Evolutionary conservation across 805 yeast species (phyloP).

Genomic region (Zygosaccharomyces lentus): DNA sequence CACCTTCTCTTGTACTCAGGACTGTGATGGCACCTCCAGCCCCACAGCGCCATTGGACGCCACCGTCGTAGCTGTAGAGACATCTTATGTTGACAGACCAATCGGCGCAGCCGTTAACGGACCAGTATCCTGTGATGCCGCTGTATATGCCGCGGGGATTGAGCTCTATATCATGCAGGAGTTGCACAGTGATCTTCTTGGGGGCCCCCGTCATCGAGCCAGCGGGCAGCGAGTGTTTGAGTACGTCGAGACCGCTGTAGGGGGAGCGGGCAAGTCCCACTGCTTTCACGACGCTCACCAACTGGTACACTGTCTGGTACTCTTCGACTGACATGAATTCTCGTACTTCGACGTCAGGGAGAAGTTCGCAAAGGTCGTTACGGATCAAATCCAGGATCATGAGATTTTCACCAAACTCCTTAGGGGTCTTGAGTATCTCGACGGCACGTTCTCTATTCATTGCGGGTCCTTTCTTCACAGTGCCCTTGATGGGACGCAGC

Average conservation of each 20-base stretch:
- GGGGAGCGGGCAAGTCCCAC: conserved; percentile 23
- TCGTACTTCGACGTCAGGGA: conserved; percentile 62
- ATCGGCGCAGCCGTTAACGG: conserved; percentile 78
- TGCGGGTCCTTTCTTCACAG: conserved; percentile 63
- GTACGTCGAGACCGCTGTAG: conserved; percentile 71
- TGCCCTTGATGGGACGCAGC: conserved; percentile 93
- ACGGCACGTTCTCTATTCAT: conserved; percentile 58
- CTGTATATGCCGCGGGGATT: conserved; percentile 78
- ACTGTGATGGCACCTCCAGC: conserved; percentile 99
- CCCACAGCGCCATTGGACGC: conserved; percentile 73
- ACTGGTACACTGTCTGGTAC: conserved; percentile 82
- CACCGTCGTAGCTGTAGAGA: conserved; percentile 55
- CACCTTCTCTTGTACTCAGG: conserved; percentile 74
- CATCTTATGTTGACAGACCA: conserved; percentile 96
- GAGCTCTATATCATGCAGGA: conserved; percentile 49
- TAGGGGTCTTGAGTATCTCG: conserved; percentile 67
- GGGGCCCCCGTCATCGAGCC: conserved; percentile 99
- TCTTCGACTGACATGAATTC: conserved; percentile 90
- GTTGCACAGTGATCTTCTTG: conserved; percentile 83
- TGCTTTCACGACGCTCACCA: conserved; percentile 87
- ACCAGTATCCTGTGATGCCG: conserved; percentile 96
- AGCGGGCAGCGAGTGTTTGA: conserved; percentile 82
- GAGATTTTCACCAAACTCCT: conserved; percentile 91
- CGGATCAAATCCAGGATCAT: conserved; percentile 96
- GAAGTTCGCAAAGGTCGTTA: conserved; percentile 74